Conservation (phyloP, 129 eudicot species). For the Ambrosia artemisiifolia region DNA sequence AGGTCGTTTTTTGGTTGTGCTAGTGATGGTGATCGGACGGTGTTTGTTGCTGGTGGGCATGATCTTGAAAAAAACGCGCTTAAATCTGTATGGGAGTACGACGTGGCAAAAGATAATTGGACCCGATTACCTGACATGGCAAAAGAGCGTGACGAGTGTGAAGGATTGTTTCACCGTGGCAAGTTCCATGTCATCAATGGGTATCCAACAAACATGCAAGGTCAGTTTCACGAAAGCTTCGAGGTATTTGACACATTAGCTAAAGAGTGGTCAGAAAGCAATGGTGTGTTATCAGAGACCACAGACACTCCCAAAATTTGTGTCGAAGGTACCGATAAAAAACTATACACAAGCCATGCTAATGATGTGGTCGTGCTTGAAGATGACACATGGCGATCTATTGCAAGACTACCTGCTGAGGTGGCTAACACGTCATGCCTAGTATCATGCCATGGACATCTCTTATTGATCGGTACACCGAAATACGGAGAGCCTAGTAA, state of each 20-base stretch:
- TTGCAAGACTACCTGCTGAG: slow-evolving; percentile 44
- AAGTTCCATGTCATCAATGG: slow-evolving; percentile 69
- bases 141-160: slow-evolving; percentile 52
- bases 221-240: slow-evolving; percentile 34
- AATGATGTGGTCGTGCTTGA: slow-evolving; percentile 18
- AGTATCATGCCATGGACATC: slow-evolving; percentile 42
- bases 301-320: not conserved
- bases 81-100: slow-evolving; percentile 51
- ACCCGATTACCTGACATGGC: slow-evolving; percentile 54
- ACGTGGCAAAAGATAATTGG: slow-evolving; percentile 52
- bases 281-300: slow-evolving; percentile 29
- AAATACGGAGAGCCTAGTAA: slow-evolving; percentile 29
- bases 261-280: slow-evolving; percentile 38
- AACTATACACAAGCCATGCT: slow-evolving; percentile 30
- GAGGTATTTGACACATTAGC: slow-evolving; percentile 39
- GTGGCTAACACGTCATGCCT: slow-evolving; percentile 24
- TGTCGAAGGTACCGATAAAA: slow-evolving; percentile 33
- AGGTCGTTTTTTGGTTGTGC: slow-evolving; percentile 61
- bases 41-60: slow-evolving; percentile 67
- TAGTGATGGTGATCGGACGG: slow-evolving; percentile 40
- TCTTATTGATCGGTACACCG: slow-evolving; percentile 51
- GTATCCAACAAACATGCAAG: slow-evolving; percentile 53
- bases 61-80: slow-evolving; percentile 59
- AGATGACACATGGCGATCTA: slow-evolving; percentile 36
- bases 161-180: slow-evolving; percentile 44